Conservation (phyloP, 306 rosid species). For the Vigna reflexopilosa region DNA sequence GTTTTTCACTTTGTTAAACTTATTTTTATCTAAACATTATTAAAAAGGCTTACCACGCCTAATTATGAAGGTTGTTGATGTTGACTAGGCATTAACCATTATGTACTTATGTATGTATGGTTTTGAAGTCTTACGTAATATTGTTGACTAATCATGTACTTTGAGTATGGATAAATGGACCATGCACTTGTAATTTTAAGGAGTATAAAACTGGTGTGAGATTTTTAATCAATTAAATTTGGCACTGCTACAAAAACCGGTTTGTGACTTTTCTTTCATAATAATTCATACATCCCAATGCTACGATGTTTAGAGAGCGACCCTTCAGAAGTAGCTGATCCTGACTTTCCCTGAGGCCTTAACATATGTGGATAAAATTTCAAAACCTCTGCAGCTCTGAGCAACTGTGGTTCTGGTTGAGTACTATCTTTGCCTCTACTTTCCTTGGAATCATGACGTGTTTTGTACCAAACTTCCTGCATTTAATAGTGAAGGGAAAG, state of each 20-base stretch:
- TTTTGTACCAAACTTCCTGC: conserved; percentile 45
- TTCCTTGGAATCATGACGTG: conserved; percentile 42
- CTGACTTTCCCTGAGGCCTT: conserved; percentile 53
- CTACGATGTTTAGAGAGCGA: conserved; percentile 57
- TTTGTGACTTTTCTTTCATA: conserved; percentile 37
- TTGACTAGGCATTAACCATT: conserved; percentile 35
- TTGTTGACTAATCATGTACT: conserved; percentile 34
- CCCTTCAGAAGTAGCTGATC: conserved; percentile 51
- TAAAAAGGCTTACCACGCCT: conserved; percentile 43
- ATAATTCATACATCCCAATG: conserved; percentile 46
- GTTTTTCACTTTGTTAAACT: not conserved
- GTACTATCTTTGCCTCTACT: conserved; percentile 46
- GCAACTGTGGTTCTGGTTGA: conserved; percentile 53
- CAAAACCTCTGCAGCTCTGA: conserved; percentile 53
- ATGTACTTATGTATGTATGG: conserved; percentile 27
- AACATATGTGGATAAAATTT: conserved; percentile 67
- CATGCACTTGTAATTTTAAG: not conserved
- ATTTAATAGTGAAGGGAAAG: conserved; percentile 45
- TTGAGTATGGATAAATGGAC: conserved; percentile 22
- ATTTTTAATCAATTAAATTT: conserved; percentile 36
- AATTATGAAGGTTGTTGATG: conserved; percentile 44
- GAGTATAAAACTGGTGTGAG: conserved; percentile 1
- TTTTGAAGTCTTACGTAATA: conserved; percentile 33
- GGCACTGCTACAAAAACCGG: conserved; percentile 44
- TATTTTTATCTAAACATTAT: conserved; percentile 34